Evolutionary conservation across 129 eudicot genomes (phyloP).

Genomic region (Flaveria ramosissima): DNA sequence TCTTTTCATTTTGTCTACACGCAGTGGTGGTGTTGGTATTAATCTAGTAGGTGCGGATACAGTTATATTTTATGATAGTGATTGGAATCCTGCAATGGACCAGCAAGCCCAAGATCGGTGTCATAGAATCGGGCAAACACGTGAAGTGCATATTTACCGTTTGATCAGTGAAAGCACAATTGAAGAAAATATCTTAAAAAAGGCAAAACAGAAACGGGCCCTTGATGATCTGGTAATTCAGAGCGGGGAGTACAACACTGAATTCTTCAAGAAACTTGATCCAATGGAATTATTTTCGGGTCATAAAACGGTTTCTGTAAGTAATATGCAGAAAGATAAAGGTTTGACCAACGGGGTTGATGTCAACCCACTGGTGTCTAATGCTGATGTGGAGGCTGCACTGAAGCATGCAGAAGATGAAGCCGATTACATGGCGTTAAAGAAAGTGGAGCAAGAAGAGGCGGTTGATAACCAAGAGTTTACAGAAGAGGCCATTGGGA

Average conservation of each 20-base stretch:
- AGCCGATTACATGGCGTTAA: conserved; percentile 98
- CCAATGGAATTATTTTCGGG: conserved; percentile 89
- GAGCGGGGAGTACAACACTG: conserved; percentile 93
- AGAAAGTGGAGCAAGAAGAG: conserved; percentile 94
- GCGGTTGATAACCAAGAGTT: conserved; percentile 98
- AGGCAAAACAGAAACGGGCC: conserved; percentile 97
- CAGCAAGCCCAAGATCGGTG: conserved; percentile 99
- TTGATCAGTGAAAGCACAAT: conserved; percentile 93
- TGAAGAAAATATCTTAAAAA: conserved; percentile 90
- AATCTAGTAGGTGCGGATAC: conserved; percentile 99
- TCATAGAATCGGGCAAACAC: conserved; percentile 96
- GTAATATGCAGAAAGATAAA: conserved; percentile 49
- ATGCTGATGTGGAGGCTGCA: conserved; percentile 92
- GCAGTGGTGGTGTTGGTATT: conserved; percentile 99
- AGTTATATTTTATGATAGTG: conserved; percentile 96
- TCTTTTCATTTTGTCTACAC: conserved; percentile 93
- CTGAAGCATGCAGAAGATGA: conserved; percentile 94
- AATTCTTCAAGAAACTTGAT: conserved; percentile 92
- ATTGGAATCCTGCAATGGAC: conserved; percentile 99
- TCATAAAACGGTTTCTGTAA: conserved; percentile 46
- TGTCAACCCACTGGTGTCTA: conserved; percentile 47
- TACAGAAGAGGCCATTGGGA: conserved; percentile 77
- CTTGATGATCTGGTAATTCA: conserved; percentile 96
- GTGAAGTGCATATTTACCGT: conserved; percentile 93
- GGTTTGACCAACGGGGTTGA: conserved; percentile 34